Evolutionary conservation across 2,329 filamentous ascomycete genomes (phyloP), one percentile per base, ranked within the genome.

Genomic region (Penicillium decumbens): DNA sequence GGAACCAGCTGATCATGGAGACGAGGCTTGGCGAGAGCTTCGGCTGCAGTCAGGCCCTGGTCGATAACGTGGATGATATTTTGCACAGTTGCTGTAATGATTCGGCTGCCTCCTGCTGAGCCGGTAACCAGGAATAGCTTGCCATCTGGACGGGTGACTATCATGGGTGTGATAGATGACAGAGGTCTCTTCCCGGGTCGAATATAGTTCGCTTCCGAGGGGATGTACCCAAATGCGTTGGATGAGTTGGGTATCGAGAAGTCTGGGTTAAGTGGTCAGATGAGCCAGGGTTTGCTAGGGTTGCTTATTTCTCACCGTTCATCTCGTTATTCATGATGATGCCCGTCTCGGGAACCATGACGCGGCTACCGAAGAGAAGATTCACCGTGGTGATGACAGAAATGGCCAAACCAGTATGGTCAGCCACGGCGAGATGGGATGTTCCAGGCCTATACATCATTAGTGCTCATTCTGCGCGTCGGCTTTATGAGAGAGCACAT

Each of bases 351-450:
- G 89, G 88, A 1, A 92, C 85, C 71, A 95, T 82, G 57, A 95
- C 69, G 20, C 83, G 77, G 25, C 83, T 85, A 40, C 91, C 91
- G 61, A 95, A 96, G 5, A 92, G 77, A 6, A 93, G 77, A 69
- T 96, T 96, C 48, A 96, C 76, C 0, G 91, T 96, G 0, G 89
- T 92, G 0, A 90, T 96, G 10, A 90, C 77, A 1, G 87, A 86
- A 29, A 95, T 79, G 1, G 89, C 83, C 68, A 95, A 75, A 7
- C 90, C 91, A 0, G 79, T 77, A 5, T 70, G 68, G 67, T 96
- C 91, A 0, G 84, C 82, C 0, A 87, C 76, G 0, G 88, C 72
- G 27, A 76, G 63, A 44, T 78, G 76, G 0, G 76, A 77, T 6
- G 78, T 80, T 39, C 78, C 78, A 7, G 71, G 71, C 4, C 75